Conservation (phyloP, 495 filamentous ascomycete species). For the Trichoderma gamsii region DNA sequence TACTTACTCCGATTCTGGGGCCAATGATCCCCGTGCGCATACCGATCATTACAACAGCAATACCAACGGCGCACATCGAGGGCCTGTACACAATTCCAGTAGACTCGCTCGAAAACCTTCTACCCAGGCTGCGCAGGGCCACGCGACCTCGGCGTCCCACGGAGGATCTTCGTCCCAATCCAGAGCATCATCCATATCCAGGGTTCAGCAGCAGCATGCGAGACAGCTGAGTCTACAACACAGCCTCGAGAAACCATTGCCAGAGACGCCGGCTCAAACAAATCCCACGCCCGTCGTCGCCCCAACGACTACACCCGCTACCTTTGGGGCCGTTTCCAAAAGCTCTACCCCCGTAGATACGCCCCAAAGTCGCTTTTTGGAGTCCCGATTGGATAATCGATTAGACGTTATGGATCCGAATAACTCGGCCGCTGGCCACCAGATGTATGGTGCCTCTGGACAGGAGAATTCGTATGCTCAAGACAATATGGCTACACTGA, state of each 20-base stretch:
- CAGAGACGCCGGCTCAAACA: slow-evolving; percentile 39
- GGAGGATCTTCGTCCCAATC: background rate
- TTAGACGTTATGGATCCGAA: slow-evolving; percentile 58
- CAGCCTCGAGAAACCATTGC: slow-evolving; percentile 47
- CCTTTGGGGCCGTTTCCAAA: slow-evolving; percentile 27
- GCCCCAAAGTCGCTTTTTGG: background rate
- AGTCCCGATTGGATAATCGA: slow-evolving; percentile 33
- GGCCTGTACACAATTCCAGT: background rate
- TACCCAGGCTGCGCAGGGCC: background rate
- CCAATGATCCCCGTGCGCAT: slow-evolving; percentile 5
- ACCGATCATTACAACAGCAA: background rate
- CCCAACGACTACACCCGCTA: slow-evolving; percentile 21
- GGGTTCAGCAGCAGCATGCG: slow-evolving; percentile 35
- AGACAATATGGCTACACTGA: slow-evolving; percentile 34
- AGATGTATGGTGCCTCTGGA: slow-evolving; percentile 32
- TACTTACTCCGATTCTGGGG: slow-evolving; percentile 1
- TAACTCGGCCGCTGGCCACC: slow-evolving; percentile 34
- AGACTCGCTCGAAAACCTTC: slow-evolving; percentile 7
- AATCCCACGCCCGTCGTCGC: slow-evolving; percentile 29
- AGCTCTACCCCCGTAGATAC: slow-evolving; percentile 15
- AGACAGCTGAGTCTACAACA: slow-evolving; percentile 44
- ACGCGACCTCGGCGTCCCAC: background rate
- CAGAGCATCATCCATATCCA: slow-evolving; percentile 8
- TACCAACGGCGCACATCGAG: background rate
- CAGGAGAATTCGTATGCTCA: slow-evolving; percentile 21